Base-by-base conservation (phyloP, 805 yeast species). In the Phaffomyces opuntiae region DNA sequence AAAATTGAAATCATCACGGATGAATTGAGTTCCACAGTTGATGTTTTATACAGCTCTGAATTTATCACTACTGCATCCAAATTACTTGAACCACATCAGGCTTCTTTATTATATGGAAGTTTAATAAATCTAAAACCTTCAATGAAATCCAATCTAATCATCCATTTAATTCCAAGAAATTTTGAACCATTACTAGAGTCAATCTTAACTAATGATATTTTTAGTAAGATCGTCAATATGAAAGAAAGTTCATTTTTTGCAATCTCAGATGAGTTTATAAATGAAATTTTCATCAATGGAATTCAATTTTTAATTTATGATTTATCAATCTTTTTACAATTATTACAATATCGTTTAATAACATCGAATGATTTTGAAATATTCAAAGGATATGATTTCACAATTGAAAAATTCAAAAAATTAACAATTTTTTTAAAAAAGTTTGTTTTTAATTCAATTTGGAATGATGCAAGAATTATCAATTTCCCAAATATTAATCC, bases 281-380 rank as follows among this genome's bases (percentile, higher is more conserved):
- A 33, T 7, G 39, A 48, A 3, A 7, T 47, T 7, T 47, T 51
- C n/a, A 12, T 32, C 7, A 31, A 43, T 13, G 45, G 43, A 26
- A 39, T 43, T 4, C 42, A 51, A 29, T 55, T 63, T 40, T 37
- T 59, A n/a, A 57, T 59, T 49, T 49, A 56, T 31, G 64, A 65
- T 31, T 57, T 83, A 2, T 69, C 66, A 38, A 57, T 81, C 0
- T 75, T 80, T 48, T 69, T 82, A 47, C 87, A 84, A 51, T 56
- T 83, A 9, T 73, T 80, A 49, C 78, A 88, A 1, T 83, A 80
- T 54, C 76, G 85, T 76, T 62, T 85, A 37, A 72, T 78, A 25
- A 78, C 85, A 9, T 74, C 86, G 2, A 82, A 78, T 51, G 95
- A 86, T 56, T 63, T 67, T 11, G 90, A 81, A 52, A 63, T 81